A percentile compares a stretch with the other conserved stretches of the same genome.
Conservation (phyloP, 169 alveolate genomes). For the Eimeria acervulina region DNA sequence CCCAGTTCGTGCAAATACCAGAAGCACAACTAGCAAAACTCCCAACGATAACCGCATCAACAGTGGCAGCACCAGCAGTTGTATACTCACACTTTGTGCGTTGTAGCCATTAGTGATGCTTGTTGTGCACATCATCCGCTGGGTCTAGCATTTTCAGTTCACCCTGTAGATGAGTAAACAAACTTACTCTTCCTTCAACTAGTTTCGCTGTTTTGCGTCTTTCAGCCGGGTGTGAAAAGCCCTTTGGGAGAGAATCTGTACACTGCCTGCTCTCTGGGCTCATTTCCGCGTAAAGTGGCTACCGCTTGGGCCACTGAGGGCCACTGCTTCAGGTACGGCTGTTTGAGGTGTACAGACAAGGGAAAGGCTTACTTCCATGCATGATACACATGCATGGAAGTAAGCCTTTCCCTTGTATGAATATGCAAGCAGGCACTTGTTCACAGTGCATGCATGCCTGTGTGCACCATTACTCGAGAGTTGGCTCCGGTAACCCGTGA, state of each 20-base stretch:
- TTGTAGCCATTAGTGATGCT: not conserved
- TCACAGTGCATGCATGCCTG: not conserved
- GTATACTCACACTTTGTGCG: not conserved
- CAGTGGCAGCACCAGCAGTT: not conserved
- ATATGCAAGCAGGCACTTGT: not conserved
- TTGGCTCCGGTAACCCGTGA: not conserved
- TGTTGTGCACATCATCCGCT: not conserved
- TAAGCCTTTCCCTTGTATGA: not conserved
- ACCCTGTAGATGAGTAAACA: not conserved
- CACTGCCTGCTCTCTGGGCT: slow-evolving; percentile 3
- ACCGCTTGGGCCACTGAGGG: slow-evolving; percentile 17
- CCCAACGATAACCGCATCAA: not conserved
- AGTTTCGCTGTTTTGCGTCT: not conserved
- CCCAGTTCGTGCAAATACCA: not conserved
- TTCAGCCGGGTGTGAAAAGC: slow-evolving; percentile 5
- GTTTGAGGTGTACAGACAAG: not conserved
- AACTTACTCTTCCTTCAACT: not conserved
- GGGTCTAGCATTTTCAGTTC: not conserved
- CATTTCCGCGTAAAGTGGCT: not conserved
- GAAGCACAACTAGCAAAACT: not conserved
- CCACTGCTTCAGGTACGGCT: slow-evolving; percentile 47
- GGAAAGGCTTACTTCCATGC: not conserved
- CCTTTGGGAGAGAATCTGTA: slow-evolving; percentile 18
- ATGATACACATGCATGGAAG: not conserved
- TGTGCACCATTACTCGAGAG: not conserved